Conservation (phyloP, 495 filamentous ascomycete species). For the Xylaria bambusicola region DNA sequence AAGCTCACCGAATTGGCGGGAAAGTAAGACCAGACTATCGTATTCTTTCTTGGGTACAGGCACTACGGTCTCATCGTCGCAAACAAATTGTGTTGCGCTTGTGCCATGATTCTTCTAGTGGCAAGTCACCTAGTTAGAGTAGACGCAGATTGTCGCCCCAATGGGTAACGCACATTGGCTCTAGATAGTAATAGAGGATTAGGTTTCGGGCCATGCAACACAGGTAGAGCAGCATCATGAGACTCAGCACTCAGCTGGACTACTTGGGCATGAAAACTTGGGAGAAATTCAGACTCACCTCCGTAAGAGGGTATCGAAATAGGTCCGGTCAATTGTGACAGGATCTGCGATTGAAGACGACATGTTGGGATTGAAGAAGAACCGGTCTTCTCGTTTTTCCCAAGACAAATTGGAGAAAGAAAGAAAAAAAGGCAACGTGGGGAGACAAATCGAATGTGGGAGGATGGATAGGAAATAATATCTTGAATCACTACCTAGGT, state of each 20-base stretch:
- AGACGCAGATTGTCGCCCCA: not conserved
- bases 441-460: not conserved
- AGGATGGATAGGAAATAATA: slow-evolving; percentile 2
- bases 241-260: not conserved
- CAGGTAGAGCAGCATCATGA: not conserved
- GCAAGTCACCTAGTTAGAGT: slow-evolving; percentile 1
- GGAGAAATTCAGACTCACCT: slow-evolving; percentile 40
- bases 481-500: slow-evolving; percentile 6
- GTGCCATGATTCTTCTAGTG: slow-evolving; percentile 8
- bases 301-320: slow-evolving; percentile 56
- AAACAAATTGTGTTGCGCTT: slow-evolving; percentile 1
- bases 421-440: not conserved
- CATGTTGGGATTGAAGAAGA: slow-evolving; percentile 1
- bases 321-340: slow-evolving; percentile 54
- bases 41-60: slow-evolving; percentile 37
- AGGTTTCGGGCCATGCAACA: not conserved
- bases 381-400: not conserved
- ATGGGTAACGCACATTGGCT: slow-evolving; percentile 21
- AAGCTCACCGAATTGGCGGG: slow-evolving; percentile 39
- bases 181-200: slow-evolving; percentile 4
- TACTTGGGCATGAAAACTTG: not conserved
- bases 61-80: slow-evolving; percentile 8
- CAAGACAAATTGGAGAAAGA: not conserved
- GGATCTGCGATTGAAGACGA: slow-evolving; percentile 32
- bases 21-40: slow-evolving; percentile 30